A percentile compares a stretch with the other conserved stretches of the same genome.
Conservation (phyloP, 129 eudicot species). For the Rutidosis leptorrhynchoides region DNA sequence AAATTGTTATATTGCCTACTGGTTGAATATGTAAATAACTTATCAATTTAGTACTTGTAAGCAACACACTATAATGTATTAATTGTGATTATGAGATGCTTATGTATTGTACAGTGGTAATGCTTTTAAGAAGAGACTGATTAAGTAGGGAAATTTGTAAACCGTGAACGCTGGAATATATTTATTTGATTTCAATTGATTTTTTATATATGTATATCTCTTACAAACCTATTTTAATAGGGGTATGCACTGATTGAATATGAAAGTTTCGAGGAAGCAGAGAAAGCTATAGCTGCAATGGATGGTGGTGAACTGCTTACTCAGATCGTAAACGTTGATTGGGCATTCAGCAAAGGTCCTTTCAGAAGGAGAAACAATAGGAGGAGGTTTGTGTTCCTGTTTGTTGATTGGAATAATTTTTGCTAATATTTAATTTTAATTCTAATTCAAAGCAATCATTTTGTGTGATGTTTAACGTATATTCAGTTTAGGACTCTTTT, state of each 20-base stretch:
- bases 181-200: not conserved
- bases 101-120: not conserved
- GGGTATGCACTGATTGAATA: slow-evolving; percentile 94
- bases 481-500: no score
- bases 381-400: slow-evolving; percentile 45
- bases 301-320: slow-evolving; percentile 79
- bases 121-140: not conserved
- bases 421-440: no score
- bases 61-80: not conserved
- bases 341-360: slow-evolving; percentile 99
- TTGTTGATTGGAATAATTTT: not conserved
- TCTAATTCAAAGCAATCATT: no score
- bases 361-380: slow-evolving; percentile 63
- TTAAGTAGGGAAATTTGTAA: not conserved
- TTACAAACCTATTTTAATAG: slow-evolving; percentile 27
- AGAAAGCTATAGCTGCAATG: slow-evolving; percentile 69
- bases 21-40: not conserved
- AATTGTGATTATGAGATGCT: not conserved
- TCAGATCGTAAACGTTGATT: slow-evolving; percentile 68
- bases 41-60: not conserved
- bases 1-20: not conserved
- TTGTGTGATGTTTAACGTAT: no score
- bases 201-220: not conserved
- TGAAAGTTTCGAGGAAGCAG: slow-evolving; percentile 82
- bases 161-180: not conserved